phyloP scores from a whole-genome alignment of 2,329 filamentous ascomycete genomes.

The Xylariaceae sp. region DNA sequence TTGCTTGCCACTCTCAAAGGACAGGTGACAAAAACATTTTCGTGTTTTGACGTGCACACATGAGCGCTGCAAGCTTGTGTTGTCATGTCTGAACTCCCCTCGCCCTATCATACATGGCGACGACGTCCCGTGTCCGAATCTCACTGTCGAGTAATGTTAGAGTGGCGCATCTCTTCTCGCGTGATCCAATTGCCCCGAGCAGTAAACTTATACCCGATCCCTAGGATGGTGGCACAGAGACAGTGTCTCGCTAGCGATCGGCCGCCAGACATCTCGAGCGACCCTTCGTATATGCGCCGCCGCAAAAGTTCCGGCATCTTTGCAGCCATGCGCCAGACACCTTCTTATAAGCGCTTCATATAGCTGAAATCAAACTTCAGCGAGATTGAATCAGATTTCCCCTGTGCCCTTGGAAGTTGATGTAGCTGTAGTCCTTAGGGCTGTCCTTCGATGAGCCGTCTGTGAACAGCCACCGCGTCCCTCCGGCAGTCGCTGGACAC shows the following conservation, averaged over 20 bases:
- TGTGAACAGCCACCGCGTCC: not conserved
- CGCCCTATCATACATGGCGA: not conserved
- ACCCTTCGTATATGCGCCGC: not conserved
- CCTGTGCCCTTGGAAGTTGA: no score
- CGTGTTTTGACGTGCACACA: not conserved
- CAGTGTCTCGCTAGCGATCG: not conserved
- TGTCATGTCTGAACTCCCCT: not conserved
- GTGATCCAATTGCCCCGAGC: not conserved
- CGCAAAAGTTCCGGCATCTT: not conserved
- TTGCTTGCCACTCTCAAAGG: not conserved
- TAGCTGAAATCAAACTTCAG: not conserved
- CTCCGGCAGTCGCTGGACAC: no score
- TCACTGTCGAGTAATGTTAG: not conserved
- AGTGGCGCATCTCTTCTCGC: not conserved
- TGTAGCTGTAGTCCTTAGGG: no score
- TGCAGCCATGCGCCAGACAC: not conserved
- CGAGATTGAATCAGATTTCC: not conserved
- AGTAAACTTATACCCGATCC: not conserved
- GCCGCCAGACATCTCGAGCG: not conserved
- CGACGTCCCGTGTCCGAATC: not conserved
- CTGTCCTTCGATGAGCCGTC: not conserved
- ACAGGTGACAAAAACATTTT: not conserved
- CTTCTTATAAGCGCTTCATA: not conserved
- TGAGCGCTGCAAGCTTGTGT: not conserved
- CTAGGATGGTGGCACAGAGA: not conserved